Base-by-base conservation (phyloP, 2,329 filamentous ascomycete species). In the Monilinia aucupariae region DNA sequence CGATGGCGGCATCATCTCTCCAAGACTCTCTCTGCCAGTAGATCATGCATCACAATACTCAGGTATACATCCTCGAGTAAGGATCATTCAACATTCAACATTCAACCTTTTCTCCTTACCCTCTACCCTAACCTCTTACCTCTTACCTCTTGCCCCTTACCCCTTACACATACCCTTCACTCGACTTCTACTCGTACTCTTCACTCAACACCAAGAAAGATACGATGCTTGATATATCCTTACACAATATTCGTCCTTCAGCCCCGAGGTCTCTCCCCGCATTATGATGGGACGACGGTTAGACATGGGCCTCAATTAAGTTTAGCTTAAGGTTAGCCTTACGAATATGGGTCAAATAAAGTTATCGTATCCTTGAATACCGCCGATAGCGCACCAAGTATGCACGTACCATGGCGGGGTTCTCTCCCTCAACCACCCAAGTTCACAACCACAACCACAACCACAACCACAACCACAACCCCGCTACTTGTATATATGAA, bases 391-490 rank as follows among this genome's bases (percentile, higher is more conserved):
- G 15, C 32, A 59, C 30, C 48, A 37, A 49, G 27, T 48, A 59
- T 49, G 55, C 43, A 50, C 45, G 43, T 59, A 39, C 43, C 56
- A 59, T 59, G 56, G 56, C 56, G 56, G 56, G 56, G 56, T 59
- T 41, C 13, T 20, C 8, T 30, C 8, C 2, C 20, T 13, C 17
- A 5, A 32, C 27, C 4, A 30, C 48, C 17, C 47, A 4, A 49
- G 4, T 34, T 20, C 34, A 43, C 22, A 30, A 15, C 52, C 52
- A n/a, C n/a, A n/a, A n/a, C n/a, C n/a, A n/a, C n/a, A n/a, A n/a
- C n/a, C n/a, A n/a, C n/a, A n/a, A n/a, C n/a, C n/a, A n/a, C n/a
- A n/a, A n/a, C 34, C 37, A 39, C 37, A 25, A 27, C 45, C 45
- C 41, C 41, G 17, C 53, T 22, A 22, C 22, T 54, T 55, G 53